These are phyloP conservation scores for Corrigiola litoralis DNA, from an alignment of 179 eudicot genomes.

Conservation along the genomic window DNA sequence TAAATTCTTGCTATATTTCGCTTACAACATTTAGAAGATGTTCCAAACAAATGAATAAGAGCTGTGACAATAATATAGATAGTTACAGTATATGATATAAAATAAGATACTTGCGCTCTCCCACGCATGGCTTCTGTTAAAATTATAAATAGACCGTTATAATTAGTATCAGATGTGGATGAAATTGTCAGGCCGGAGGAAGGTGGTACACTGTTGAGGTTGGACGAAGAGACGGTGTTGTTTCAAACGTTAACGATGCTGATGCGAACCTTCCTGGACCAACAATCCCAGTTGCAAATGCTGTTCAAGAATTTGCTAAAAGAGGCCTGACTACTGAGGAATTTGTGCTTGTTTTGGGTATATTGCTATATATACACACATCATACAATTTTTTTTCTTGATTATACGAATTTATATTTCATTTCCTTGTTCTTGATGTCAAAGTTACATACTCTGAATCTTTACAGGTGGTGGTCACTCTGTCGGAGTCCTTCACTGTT, in stretches of 20 bases:
- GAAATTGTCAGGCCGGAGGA: slow-evolving; percentile 54
- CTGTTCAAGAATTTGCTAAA: slow-evolving; percentile 15
- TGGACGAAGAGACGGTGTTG: slow-evolving; percentile 44
- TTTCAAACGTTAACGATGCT: slow-evolving; percentile 26
- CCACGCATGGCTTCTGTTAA: too few relatives aligned
- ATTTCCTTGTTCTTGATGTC: neutral
- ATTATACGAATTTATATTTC: too few relatives aligned
- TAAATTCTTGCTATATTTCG: too few relatives aligned
- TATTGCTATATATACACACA: too few relatives aligned
- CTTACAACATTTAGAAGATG: too few relatives aligned
- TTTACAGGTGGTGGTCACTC: slow-evolving; percentile 63
- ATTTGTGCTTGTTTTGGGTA: slow-evolving; percentile 49
- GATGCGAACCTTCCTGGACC: slow-evolving; percentile 39
- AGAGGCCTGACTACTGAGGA: slow-evolving; percentile 33
- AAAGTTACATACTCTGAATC: too few relatives aligned
- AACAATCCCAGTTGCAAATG: slow-evolving; percentile 28
- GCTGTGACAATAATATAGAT: neutral
- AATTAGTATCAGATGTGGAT: too few relatives aligned
- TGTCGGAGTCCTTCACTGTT: slow-evolving; percentile 45
- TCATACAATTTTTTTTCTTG: too few relatives aligned
- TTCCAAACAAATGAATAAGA: too few relatives aligned
- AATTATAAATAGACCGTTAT: too few relatives aligned
- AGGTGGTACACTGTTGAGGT: slow-evolving; percentile 39
- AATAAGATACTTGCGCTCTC: too few relatives aligned
- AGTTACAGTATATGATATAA: too few relatives aligned